Percentiles rank a stretch among this genome's conserved stretches.
phyloP scores from a whole-genome alignment of 2,329 filamentous ascomycete species.

The Pseudopyrenochaeta lycopersici region DNA sequence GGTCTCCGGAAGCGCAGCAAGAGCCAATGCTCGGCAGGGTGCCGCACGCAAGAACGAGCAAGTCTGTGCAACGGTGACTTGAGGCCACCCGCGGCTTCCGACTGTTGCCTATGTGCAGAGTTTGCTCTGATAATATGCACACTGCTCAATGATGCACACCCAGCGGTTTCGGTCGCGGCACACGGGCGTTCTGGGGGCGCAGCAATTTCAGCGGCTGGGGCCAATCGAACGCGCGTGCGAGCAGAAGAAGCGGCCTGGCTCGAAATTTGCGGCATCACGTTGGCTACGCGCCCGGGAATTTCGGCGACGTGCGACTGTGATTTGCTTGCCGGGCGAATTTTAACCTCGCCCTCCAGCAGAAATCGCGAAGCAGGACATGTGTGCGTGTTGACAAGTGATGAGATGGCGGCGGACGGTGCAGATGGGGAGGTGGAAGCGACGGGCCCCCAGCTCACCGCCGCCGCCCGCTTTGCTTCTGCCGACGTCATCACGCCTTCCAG shows the following conservation, averaged over 20 bases:
- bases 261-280: slow-evolving; percentile 30
- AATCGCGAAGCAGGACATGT: neutral
- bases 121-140: slow-evolving; percentile 1
- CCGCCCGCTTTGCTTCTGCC: slow-evolving; percentile 12
- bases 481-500: slow-evolving; percentile 11
- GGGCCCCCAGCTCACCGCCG: slow-evolving; percentile 18
- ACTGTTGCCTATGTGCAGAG: neutral
- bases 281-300: slow-evolving; percentile 42
- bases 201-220: slow-evolving; percentile 26
- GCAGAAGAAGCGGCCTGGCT: slow-evolving; percentile 1
- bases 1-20: slow-evolving; percentile 7
- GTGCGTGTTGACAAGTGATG: neutral
- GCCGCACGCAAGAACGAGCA: neutral
- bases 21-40: neutral
- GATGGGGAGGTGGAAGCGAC: slow-evolving; percentile 9
- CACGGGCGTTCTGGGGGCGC: slow-evolving; percentile 12
- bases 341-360: slow-evolving; percentile 9
- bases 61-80: neutral
- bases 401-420: slow-evolving; percentile 3
- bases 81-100: too few species aligned
- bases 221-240: slow-evolving; percentile 24
- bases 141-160: neutral
- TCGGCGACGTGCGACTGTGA: slow-evolving; percentile 35
- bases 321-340: slow-evolving; percentile 35
- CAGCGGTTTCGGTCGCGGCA: neutral